Conservation (phyloP, 768 basidiomycete species). For the Heimioporus sp. region DNA sequence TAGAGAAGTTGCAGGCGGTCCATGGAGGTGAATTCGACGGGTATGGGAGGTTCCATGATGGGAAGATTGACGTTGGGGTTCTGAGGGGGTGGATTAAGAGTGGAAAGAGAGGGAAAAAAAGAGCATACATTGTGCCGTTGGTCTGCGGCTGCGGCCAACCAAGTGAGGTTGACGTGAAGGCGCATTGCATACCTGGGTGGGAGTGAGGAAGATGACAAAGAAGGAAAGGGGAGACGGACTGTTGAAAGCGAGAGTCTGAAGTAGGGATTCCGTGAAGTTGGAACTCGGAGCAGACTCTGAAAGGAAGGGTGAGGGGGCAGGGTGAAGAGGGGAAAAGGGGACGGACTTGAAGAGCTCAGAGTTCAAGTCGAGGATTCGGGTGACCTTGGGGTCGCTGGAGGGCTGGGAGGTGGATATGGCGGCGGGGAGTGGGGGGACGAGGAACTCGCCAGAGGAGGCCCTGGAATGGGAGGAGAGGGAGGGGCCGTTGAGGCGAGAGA, state of each 20-base stretch:
- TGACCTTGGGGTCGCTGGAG: slow-evolving; percentile 43
- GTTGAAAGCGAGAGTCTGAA: slow-evolving; percentile 50
- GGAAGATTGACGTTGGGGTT: slow-evolving; percentile 45
- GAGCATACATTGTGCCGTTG: slow-evolving; percentile 47
- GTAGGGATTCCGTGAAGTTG: slow-evolving; percentile 49
- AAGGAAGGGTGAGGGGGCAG: slow-evolving; percentile 6
- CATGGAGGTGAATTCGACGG: slow-evolving; percentile 50
- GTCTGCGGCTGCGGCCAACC: slow-evolving; percentile 70
- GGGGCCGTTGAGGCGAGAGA: slow-evolving; percentile 22
- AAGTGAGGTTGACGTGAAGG: slow-evolving; percentile 68
- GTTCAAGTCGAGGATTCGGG: slow-evolving; percentile 64
- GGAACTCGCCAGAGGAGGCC: slow-evolving; percentile 26
- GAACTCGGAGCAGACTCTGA: slow-evolving; percentile 61
- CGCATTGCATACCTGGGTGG: slow-evolving; percentile 52
- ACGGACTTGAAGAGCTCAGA: slow-evolving; percentile 65
- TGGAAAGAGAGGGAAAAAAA: slow-evolving; percentile 1
- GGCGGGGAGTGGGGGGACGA: slow-evolving; percentile 31
- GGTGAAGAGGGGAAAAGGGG: background rate
- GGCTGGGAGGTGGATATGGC: slow-evolving; percentile 10
- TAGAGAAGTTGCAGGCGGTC: slow-evolving; percentile 70
- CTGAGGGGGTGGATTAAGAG: slow-evolving; percentile 13
- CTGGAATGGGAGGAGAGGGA: slow-evolving; percentile 25
- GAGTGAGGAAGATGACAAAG: slow-evolving; percentile 11
- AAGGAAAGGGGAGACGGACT: slow-evolving; percentile 42
- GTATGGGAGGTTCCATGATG: slow-evolving; percentile 52